A percentile compares a stretch with the other conserved stretches of the same genome.
phyloP scores from a whole-genome alignment of 192 early-diverging fungal genomes.

The Coemansia sp. region DNA sequence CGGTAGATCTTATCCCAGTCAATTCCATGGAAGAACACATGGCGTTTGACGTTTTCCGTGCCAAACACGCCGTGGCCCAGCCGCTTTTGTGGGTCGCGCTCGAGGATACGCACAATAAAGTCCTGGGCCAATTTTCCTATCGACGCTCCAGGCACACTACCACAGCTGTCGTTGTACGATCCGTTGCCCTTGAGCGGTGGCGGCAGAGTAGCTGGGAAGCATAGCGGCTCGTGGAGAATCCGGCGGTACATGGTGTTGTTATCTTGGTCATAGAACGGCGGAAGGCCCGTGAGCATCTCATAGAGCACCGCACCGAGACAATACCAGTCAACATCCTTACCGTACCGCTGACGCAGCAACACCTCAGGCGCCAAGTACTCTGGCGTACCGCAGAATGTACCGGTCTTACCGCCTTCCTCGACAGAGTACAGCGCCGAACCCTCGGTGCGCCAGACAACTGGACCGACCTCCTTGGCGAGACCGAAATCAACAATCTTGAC shows the following conservation, averaged over 20 bases:
- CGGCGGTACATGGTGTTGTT: conserved; percentile 44
- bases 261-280: conserved; percentile 61
- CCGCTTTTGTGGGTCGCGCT: conserved; percentile 61
- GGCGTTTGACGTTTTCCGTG: conserved; percentile 61
- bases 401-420: conserved; percentile 61
- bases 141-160: conserved; percentile 1
- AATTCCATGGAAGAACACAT: conserved; percentile 62
- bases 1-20: conserved; percentile 66
- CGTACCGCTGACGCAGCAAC: conserved; percentile 62
- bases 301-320: conserved; percentile 74
- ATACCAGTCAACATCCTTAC: conserved; percentile 74
- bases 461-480: conserved; percentile 73
- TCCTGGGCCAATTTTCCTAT: conserved; percentile 9
- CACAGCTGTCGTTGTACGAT: not conserved
- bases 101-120: conserved; percentile 49
- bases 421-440: conserved; percentile 52
- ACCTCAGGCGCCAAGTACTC: conserved; percentile 76
- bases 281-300: conserved; percentile 63
- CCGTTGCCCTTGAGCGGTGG: conserved; percentile 11
- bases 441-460: conserved; percentile 78
- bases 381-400: conserved; percentile 78
- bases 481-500: conserved; percentile 84
- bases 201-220: conserved; percentile 24
- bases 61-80: conserved; percentile 61
- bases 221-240: too few species aligned